Evolutionary conservation across 495 filamentous ascomycete species (phyloP).

Genomic region (Parathielavia appendiculata): DNA sequence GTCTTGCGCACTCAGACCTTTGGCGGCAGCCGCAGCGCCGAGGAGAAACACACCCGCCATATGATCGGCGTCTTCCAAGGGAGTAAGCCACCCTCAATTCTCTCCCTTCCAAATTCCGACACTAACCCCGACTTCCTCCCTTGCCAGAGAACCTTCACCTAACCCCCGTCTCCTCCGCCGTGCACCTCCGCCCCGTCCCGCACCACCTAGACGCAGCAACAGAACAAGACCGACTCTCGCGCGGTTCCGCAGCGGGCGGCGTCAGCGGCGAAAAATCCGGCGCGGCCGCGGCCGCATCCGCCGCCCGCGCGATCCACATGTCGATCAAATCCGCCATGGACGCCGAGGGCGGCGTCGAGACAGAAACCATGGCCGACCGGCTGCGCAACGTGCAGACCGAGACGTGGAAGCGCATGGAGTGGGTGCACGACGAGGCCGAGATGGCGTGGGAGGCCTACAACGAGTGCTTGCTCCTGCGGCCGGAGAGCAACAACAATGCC

Average conservation of each 20-base stretch:
- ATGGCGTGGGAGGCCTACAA: slow-evolving; percentile 41
- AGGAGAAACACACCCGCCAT: slow-evolving; percentile 36
- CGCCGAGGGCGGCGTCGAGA: slow-evolving; percentile 36
- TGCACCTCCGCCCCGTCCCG: slow-evolving; percentile 43
- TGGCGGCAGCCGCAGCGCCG: slow-evolving; percentile 35
- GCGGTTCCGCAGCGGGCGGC: slow-evolving; percentile 21
- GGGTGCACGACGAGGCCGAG: slow-evolving; percentile 42
- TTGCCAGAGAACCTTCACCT: slow-evolving; percentile 43
- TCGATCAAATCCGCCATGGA: slow-evolving; percentile 45
- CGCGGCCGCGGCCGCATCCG: background rate
- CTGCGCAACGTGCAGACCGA: slow-evolving; percentile 43
- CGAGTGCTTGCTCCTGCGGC: slow-evolving; percentile 35
- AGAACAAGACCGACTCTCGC: slow-evolving; percentile 40
- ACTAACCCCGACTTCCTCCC: background rate
- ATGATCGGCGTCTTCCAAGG: slow-evolving; percentile 50
- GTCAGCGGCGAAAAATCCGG: slow-evolving; percentile 5
- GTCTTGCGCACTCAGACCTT: slow-evolving; percentile 43
- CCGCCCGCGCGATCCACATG: slow-evolving; percentile 47
- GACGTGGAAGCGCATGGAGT: slow-evolving; percentile 39
- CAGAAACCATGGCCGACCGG: slow-evolving; percentile 47
- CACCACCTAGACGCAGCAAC: slow-evolving; percentile 46
- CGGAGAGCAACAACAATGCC: background rate
- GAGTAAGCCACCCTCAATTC: slow-evolving; percentile 26
- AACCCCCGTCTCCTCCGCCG: slow-evolving; percentile 41
- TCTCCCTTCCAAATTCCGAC: background rate